These are phyloP conservation scores for Nevesoporus exiguus DNA, from an alignment of 768 basidiomycete species.

Conservation along the genomic window DNA sequence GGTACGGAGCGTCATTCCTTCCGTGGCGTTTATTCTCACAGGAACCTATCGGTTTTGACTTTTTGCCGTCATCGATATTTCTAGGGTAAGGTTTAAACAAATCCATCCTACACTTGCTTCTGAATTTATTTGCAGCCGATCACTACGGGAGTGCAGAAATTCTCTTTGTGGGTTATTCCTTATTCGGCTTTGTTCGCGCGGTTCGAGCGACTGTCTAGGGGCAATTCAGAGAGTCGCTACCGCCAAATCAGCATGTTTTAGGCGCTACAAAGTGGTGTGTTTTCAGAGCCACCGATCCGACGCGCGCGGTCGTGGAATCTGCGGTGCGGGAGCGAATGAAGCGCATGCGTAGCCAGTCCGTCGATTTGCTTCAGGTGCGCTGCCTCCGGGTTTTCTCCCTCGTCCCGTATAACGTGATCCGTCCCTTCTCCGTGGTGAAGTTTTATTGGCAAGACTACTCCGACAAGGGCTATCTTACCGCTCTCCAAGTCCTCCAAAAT, in stretches of 20 bases:
- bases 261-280: slow-evolving; percentile 89
- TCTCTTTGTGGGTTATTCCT: slow-evolving; percentile 56
- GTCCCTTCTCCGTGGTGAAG: slow-evolving; percentile 33
- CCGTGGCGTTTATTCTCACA: slow-evolving; percentile 18
- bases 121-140: slow-evolving; percentile 52
- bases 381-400: not conserved
- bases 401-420: not conserved
- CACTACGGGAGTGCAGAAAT: slow-evolving; percentile 85
- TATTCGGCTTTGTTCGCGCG: not conserved
- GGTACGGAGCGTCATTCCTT: slow-evolving; percentile 38
- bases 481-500: slow-evolving; percentile 51
- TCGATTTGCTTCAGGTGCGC: slow-evolving; percentile 73
- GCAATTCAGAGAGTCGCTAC: slow-evolving; percentile 53
- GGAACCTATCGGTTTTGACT: not conserved
- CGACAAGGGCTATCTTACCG: slow-evolving; percentile 45
- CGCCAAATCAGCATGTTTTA: slow-evolving; percentile 42
- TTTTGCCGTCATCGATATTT: slow-evolving; percentile 4
- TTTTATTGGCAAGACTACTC: slow-evolving; percentile 79
- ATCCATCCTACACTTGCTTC: slow-evolving; percentile 4
- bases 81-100: slow-evolving; percentile 25
- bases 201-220: slow-evolving; percentile 45
- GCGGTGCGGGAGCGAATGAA: slow-evolving; percentile 67
- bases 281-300: slow-evolving; percentile 51
- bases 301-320: slow-evolving; percentile 54
- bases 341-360: slow-evolving; percentile 54